Conservation (phyloP, 495 filamentous ascomycete species). For the Coniosporium apollinis region DNA sequence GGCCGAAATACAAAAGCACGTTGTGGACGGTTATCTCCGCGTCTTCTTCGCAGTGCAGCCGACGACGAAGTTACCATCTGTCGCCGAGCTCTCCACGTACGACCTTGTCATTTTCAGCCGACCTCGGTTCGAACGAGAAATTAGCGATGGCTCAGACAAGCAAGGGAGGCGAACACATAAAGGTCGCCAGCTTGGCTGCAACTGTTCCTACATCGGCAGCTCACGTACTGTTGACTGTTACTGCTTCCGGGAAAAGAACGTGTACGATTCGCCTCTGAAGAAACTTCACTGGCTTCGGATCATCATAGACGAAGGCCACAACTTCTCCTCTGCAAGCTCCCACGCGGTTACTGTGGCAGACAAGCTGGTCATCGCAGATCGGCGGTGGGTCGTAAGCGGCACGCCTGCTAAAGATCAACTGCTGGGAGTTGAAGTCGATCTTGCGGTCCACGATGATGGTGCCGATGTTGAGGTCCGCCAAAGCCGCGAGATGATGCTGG, state of each 20-base stretch:
- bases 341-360: conserved; percentile 52
- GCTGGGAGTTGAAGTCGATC: conserved; percentile 52
- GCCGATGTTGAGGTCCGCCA: not conserved
- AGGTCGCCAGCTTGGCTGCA: conserved; percentile 14
- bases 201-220: conserved; percentile 28
- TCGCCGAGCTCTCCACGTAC: conserved; percentile 42
- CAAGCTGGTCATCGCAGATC: conserved; percentile 44
- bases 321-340: conserved; percentile 41
- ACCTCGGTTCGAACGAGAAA: conserved; percentile 50
- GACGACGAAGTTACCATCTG: conserved; percentile 38
- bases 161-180: conserved; percentile 10
- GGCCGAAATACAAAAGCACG: conserved; percentile 52
- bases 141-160: conserved; percentile 21
- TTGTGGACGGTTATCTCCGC: conserved; percentile 37
- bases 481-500: conserved; percentile 13
- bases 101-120: conserved; percentile 71
- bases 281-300: conserved; percentile 67
- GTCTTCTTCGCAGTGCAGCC: conserved; percentile 39
- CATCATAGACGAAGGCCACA: conserved; percentile 87
- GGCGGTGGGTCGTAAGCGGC: conserved; percentile 81
- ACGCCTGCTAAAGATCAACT: conserved; percentile 76
- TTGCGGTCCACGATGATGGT: conserved; percentile 11
- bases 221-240: conserved; percentile 25
- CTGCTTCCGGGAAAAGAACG: conserved; percentile 22
- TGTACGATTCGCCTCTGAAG: conserved; percentile 45